A percentile compares a stretch with the other conserved stretches of the same genome.
Conservation (phyloP, 2,329 filamentous ascomycete species). For the Blastomyces emzantsi region DNA sequence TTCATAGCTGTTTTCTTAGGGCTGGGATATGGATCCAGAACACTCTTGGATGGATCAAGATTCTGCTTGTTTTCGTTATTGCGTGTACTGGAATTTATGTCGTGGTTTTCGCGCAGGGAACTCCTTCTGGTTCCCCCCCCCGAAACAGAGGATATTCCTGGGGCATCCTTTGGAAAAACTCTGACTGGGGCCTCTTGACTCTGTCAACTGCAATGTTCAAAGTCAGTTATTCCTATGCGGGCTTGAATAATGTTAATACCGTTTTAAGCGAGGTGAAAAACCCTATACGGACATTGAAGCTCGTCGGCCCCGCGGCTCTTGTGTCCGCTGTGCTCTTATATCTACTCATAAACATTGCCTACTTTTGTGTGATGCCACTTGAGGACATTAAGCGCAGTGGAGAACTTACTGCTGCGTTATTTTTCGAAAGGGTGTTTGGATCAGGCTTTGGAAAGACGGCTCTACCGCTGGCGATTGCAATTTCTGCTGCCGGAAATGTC, state of each 20-base stretch:
- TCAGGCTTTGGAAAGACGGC: not conserved
- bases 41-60: constrained; percentile 54
- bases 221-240: constrained; percentile 56
- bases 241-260: constrained; percentile 55
- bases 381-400: constrained; percentile 54
- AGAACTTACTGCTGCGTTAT: constrained; percentile 55
- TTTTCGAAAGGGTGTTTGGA: constrained; percentile 54
- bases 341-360: constrained; percentile 51
- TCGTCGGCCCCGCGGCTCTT: constrained; percentile 52
- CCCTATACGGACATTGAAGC: constrained; percentile 57
- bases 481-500: constrained; percentile 62
- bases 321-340: constrained; percentile 53
- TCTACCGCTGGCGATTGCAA: constrained; percentile 43
- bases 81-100: constrained; percentile 5
- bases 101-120: not conserved
- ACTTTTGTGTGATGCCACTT: constrained; percentile 52
- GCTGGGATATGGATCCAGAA: constrained; percentile 53
- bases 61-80: constrained; percentile 26
- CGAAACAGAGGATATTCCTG: not conserved
- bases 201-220: constrained; percentile 52
- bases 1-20: constrained; percentile 40
- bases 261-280: constrained; percentile 63
- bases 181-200: constrained; percentile 1
- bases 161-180: not conserved
- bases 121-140: not conserved